These are phyloP conservation scores for Pulveroboletus sp. DNA, from an alignment of 768 basidiomycete genomes.

Conservation along the genomic window DNA sequence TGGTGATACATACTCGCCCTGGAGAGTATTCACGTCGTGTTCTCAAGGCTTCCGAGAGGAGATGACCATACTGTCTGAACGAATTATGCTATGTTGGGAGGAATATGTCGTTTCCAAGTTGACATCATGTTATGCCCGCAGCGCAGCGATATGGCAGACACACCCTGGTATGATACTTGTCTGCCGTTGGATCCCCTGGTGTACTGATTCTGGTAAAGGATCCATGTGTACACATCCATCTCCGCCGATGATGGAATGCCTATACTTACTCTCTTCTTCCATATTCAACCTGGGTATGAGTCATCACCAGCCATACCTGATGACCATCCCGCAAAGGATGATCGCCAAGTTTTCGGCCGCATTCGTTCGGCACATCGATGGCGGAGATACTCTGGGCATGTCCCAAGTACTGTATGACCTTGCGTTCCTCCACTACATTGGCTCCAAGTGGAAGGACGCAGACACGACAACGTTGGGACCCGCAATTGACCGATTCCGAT, in stretches of 20 bases:
- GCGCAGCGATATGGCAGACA: constrained; percentile 1
- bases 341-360: constrained; percentile 34
- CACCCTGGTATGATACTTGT: constrained; percentile 10
- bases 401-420: constrained; percentile 42
- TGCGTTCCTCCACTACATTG: constrained; percentile 43
- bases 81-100: constrained; percentile 52
- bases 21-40: constrained; percentile 3
- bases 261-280: constrained; percentile 49
- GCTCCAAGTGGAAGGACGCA: constrained; percentile 28
- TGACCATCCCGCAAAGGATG: constrained; percentile 35
- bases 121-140: constrained; percentile 18
- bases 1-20: not conserved
- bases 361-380: constrained; percentile 31
- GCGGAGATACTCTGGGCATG: constrained; percentile 25
- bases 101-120: constrained; percentile 33
- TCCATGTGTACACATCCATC: constrained; percentile 41
- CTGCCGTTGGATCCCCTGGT: constrained; percentile 1
- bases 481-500: constrained; percentile 22
- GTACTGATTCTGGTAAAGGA: constrained; percentile 17
- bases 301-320: constrained; percentile 33
- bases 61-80: constrained; percentile 38
- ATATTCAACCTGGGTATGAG: constrained; percentile 53
- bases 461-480: constrained; percentile 22
- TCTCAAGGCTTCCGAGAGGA: constrained; percentile 47
- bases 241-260: constrained; percentile 46